Evolutionary conservation across 345 rosid species (phyloP), one percentile per base, ranked within the genome.

Genomic region (Odontarrhena argentea): DNA sequence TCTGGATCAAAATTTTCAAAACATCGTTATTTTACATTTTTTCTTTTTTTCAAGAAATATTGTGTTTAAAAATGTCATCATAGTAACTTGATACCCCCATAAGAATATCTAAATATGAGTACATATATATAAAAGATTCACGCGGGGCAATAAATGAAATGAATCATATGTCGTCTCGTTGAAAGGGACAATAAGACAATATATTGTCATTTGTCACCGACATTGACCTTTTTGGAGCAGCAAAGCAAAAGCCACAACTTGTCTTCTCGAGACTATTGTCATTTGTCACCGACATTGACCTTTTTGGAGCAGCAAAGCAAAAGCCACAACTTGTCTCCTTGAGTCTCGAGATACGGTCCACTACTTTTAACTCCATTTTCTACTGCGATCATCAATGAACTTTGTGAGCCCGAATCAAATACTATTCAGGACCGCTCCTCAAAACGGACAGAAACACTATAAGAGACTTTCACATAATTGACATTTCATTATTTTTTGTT

Each of bases 231-330:
- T 60, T 45, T 63, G 56, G 9, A 32, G 35, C 35, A 32, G 55
- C 69, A 70, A 62, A 54, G 34, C 57, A 62, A 70, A 70, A 42
- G 67, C 46, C 60, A 69, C 67, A 59, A 69, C 15, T 60, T 69
- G 74, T 41, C 53, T 50, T 44, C 15, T 67, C 9, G 26, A 55
- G n/a, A n/a, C n/a, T n/a, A n/a, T n/a, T n/a, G n/a, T n/a, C n/a
- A n/a, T n/a, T 22, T 61, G 55, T 35, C 67, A 55, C 74, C 55
- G 69, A 62, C 75, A 36, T 62, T 62, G 63, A 63, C 57, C 63
- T 62, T 70, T 60, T 46, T 63, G 56, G 9, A 32, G 36, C 36
- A 32, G 55, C 69, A 70, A 63, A 54, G 34, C 57, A 62, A 70
- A 70, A 42, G 67, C 46, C 60, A 69, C 67, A 60, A 69, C 15